A percentile compares a stretch with the other conserved stretches of the same genome.
These are phyloP conservation scores for Coniferiporia weirii DNA, from an alignment of 1,284 basidiomycete genomes.

Conservation along the genomic window DNA sequence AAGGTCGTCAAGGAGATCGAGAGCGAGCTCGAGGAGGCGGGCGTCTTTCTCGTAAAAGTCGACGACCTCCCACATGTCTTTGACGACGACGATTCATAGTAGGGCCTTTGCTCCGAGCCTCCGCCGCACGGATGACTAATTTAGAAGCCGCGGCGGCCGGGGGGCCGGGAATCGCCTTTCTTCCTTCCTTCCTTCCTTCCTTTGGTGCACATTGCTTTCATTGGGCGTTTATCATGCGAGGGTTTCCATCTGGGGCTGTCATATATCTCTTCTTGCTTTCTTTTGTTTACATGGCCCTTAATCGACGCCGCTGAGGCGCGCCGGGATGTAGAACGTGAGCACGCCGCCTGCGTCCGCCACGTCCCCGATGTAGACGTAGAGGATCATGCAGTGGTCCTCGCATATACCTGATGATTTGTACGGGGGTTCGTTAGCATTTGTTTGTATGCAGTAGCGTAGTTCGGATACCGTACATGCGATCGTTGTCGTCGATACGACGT, in stretches of 20 bases:
- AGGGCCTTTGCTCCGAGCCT: not conserved
- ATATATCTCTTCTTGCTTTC: not conserved
- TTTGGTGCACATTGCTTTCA: not conserved
- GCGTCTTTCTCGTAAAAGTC: conserved; percentile 60
- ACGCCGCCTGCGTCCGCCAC: conserved; percentile 79
- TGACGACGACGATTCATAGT: conserved; percentile 30
- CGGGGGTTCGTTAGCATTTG: too few relatives aligned
- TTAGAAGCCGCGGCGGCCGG: not conserved
- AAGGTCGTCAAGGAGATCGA: conserved; percentile 43
- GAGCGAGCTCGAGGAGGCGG: conserved; percentile 57
- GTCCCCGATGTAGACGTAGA: conserved; percentile 88
- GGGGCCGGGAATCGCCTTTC: not conserved
- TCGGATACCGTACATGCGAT: conserved; percentile 72
- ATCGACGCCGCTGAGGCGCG: conserved; percentile 22
- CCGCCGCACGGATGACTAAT: not conserved
- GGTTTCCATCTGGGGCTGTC: not conserved
- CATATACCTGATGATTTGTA: conserved; percentile 68
- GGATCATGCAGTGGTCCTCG: conserved; percentile 78
- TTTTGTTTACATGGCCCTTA: not conserved
- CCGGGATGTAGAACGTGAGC: conserved; percentile 85
- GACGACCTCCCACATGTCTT: conserved; percentile 54
- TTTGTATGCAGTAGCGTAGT: not conserved
- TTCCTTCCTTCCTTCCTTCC: not conserved
- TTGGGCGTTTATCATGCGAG: not conserved
- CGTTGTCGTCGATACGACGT: conserved; percentile 80